Evolutionary conservation across 2,329 filamentous ascomycete genomes (phyloP).

Genomic region (Didymella pomorum): DNA sequence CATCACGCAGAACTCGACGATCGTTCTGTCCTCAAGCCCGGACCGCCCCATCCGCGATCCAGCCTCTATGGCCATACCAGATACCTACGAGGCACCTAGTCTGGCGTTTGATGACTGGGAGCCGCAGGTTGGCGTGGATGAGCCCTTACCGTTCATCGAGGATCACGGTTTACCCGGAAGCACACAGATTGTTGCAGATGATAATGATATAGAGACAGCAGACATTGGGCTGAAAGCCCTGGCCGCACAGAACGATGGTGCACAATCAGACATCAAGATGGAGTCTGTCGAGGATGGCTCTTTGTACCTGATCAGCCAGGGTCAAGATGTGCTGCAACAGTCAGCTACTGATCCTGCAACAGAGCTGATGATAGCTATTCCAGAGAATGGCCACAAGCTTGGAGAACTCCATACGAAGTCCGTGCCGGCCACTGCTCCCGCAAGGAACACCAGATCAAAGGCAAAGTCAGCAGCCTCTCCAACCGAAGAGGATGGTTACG

Average conservation of each 20-base stretch:
- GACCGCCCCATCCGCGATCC: not conserved
- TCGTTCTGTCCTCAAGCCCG: not conserved
- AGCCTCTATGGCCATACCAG: not conserved
- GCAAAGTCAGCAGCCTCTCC: conserved; percentile 37
- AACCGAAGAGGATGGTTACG: conserved; percentile 24
- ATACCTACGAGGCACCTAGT: not conserved
- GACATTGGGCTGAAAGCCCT: not conserved
- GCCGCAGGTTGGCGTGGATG: conserved; percentile 16
- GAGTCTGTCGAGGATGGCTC: conserved; percentile 43
- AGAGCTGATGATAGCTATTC: conserved; percentile 29
- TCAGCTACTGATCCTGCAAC: conserved; percentile 2
- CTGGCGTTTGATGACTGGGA: conserved; percentile 3
- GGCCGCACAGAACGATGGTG: not conserved
- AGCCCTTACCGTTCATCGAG: conserved; percentile 19
- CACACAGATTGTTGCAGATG: not conserved
- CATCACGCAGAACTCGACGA: not conserved
- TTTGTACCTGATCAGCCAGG: conserved; percentile 15
- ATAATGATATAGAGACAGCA: not conserved
- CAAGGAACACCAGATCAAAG: conserved; percentile 45
- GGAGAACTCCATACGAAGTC: conserved; percentile 30
- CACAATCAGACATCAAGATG: conserved; percentile 36
- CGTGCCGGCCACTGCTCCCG: conserved; percentile 37
- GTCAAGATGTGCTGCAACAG: conserved; percentile 6
- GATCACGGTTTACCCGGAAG: conserved; percentile 7
- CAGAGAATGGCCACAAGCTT: conserved; percentile 33